phyloP scores from a whole-genome alignment of 805 yeast genomes.

The Candida stauntonica region DNA sequence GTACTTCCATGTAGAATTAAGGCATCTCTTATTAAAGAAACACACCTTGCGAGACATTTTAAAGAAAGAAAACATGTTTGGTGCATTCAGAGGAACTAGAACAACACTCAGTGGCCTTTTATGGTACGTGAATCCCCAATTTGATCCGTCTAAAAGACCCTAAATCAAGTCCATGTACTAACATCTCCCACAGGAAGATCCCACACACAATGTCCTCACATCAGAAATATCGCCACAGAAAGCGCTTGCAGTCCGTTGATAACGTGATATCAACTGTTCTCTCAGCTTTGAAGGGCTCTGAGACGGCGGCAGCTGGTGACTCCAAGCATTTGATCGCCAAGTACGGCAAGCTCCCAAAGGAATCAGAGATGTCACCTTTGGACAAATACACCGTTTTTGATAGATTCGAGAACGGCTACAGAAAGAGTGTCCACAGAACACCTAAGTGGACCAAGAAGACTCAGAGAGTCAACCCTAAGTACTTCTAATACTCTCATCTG shows the following conservation, averaged over 20 bases:
- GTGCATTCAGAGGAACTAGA: constrained; percentile 62
- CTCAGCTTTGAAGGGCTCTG: constrained; percentile 36
- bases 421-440: constrained; percentile 82
- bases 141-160: neutral
- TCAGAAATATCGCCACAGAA: constrained; percentile 82
- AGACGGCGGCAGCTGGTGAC: neutral
- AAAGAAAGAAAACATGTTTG: constrained; percentile 62
- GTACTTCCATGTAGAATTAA: too few relatives aligned
- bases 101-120: constrained; percentile 66
- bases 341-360: constrained; percentile 63
- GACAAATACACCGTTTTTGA: constrained; percentile 89
- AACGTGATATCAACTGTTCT: constrained; percentile 63
- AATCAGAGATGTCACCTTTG: constrained; percentile 68
- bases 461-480: constrained; percentile 69
- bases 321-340: constrained; percentile 24
- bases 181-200: constrained; percentile 44
- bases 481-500: constrained; percentile 12
- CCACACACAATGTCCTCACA: constrained; percentile 75
- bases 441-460: constrained; percentile 91
- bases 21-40: too few relatives aligned
- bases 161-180: neutral
- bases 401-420: constrained; percentile 68
- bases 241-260: constrained; percentile 80
- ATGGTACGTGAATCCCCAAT: constrained; percentile 41
- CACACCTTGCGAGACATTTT: too few relatives aligned